A percentile compares a stretch with the other conserved stretches of the same genome.
phyloP scores from a whole-genome alignment of 1,284 basidiomycete species.

The Boletus nobilissimus region DNA sequence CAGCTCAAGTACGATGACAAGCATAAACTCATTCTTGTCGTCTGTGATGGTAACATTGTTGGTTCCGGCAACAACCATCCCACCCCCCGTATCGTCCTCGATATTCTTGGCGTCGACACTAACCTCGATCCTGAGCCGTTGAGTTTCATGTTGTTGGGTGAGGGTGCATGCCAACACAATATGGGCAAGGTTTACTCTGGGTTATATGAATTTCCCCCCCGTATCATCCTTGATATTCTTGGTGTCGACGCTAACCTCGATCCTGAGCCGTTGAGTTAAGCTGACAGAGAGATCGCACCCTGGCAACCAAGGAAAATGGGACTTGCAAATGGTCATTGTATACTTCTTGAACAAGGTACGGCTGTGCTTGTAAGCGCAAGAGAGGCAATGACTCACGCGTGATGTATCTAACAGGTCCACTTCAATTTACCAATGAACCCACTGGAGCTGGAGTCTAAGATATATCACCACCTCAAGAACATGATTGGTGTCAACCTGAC shows the following conservation, averaged over 20 bases:
- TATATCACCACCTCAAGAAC: slow-evolving; percentile 99
- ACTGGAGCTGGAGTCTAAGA: slow-evolving; percentile 94
- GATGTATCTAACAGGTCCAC: slow-evolving; percentile 74
- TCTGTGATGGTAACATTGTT: slow-evolving; percentile 98
- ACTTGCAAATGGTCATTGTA: slow-evolving; percentile 96
- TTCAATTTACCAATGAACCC: slow-evolving; percentile 98
- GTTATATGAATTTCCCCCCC: slow-evolving; percentile 92
- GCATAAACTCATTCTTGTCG: slow-evolving; percentile 92
- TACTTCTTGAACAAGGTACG: slow-evolving; percentile 94
- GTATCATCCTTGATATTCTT: slow-evolving; percentile 97
- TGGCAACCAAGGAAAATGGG: slow-evolving; percentile 96
- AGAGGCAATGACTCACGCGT: background rate
- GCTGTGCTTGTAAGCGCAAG: background rate
- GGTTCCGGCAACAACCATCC: slow-evolving; percentile 94
- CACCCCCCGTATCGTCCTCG: slow-evolving; percentile 93
- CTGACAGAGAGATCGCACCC: slow-evolving; percentile 93
- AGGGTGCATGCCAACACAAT: background rate
- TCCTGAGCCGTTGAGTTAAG: slow-evolving; percentile 66
- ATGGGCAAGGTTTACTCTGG: slow-evolving; percentile 82
- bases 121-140: slow-evolving; percentile 78
- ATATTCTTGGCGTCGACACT: slow-evolving; percentile 95
- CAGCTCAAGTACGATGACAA: slow-evolving; percentile 98
- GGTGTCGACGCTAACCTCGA: slow-evolving; percentile 94
- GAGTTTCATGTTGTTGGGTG: background rate
- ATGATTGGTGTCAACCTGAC: slow-evolving; percentile 99